A percentile compares a stretch with the other conserved stretches of the same genome.
phyloP scores from a whole-genome alignment of 2,329 filamentous ascomycete genomes.

The Alternaria ventricosa region DNA sequence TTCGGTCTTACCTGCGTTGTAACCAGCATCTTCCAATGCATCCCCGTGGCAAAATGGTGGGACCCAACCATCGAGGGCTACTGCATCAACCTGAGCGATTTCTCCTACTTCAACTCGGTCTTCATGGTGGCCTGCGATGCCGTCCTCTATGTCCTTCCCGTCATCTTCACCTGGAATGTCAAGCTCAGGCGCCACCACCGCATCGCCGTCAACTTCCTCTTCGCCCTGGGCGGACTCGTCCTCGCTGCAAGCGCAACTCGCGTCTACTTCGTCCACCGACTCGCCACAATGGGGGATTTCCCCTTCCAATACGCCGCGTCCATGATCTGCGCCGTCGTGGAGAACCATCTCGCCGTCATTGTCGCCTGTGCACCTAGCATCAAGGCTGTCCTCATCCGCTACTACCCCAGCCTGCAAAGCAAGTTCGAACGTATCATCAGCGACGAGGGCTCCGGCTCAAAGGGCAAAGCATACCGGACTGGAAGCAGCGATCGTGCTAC shows the following conservation, averaged over 20 bases:
- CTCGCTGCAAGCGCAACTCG: constrained; percentile 36
- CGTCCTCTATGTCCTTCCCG: constrained; percentile 48
- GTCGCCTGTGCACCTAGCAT: constrained; percentile 46
- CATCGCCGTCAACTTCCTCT: constrained; percentile 44
- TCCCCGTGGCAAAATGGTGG: constrained; percentile 46
- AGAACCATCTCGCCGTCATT: constrained; percentile 47
- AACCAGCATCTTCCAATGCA: constrained; percentile 47
- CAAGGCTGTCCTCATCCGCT: constrained; percentile 35
- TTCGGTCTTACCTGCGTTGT: constrained; percentile 45
- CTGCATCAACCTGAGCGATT: constrained; percentile 46
- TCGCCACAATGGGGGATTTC: constrained; percentile 31
- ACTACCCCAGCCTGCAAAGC: constrained; percentile 31
- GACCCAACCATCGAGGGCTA: constrained; percentile 25
- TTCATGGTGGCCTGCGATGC: constrained; percentile 50
- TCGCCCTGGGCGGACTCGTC: constrained; percentile 42
- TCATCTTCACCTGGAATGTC: constrained; percentile 48
- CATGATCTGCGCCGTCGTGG: constrained; percentile 45
- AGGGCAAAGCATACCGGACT: background rate
- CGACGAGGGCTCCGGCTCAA: background rate
- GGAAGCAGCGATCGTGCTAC: constrained; percentile 3
- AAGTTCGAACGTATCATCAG: constrained; percentile 27
- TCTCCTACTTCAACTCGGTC: constrained; percentile 46
- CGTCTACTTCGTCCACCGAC: constrained; percentile 33
- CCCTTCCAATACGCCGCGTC: constrained; percentile 33
- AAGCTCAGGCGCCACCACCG: constrained; percentile 40